Percentiles rank a stretch among this genome's conserved stretches.
Conservation (phyloP, 768 basidiomycete species). For the Mycena crocata region DNA sequence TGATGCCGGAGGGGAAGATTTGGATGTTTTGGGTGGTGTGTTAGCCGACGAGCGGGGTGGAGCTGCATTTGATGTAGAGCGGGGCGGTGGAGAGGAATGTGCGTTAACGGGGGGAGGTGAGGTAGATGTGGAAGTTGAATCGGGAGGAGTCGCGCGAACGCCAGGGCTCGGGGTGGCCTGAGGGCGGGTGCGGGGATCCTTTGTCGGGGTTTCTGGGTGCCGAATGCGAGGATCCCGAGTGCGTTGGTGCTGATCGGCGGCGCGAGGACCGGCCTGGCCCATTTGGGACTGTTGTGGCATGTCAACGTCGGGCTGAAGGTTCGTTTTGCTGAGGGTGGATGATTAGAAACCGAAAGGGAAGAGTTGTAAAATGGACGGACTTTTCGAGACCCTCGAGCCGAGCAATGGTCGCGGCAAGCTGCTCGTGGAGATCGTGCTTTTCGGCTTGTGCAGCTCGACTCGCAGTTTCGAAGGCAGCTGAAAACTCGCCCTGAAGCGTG, state of each 20-base stretch:
- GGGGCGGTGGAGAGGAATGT: too few relatives aligned
- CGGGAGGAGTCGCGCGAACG: background rate
- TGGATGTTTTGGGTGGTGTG: too few relatives aligned
- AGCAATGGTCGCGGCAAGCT: background rate
- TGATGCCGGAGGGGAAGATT: background rate
- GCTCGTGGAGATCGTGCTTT: background rate
- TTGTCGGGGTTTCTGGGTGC: background rate
- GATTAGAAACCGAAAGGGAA: background rate
- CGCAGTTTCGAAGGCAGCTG: background rate
- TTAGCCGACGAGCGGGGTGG: background rate
- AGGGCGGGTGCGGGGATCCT: background rate
- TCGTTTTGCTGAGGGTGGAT: background rate
- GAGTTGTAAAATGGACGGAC: background rate
- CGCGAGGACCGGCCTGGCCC: too few relatives aligned
- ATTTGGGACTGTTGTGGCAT: too few relatives aligned
- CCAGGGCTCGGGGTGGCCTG: background rate
- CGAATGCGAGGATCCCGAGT: slow-evolving; percentile 10
- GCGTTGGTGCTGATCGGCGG: too few relatives aligned
- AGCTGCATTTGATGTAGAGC: too few relatives aligned
- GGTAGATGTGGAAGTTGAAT: too few relatives aligned
- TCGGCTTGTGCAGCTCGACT: background rate
- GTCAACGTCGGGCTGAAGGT: too few relatives aligned
- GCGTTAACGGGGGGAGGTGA: too few relatives aligned
- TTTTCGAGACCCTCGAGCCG: slow-evolving; percentile 7
- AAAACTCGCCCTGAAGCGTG: background rate